These are phyloP conservation scores for Prunus mume DNA, from an alignment of 306 rosid species.

Conservation along the genomic window DNA sequence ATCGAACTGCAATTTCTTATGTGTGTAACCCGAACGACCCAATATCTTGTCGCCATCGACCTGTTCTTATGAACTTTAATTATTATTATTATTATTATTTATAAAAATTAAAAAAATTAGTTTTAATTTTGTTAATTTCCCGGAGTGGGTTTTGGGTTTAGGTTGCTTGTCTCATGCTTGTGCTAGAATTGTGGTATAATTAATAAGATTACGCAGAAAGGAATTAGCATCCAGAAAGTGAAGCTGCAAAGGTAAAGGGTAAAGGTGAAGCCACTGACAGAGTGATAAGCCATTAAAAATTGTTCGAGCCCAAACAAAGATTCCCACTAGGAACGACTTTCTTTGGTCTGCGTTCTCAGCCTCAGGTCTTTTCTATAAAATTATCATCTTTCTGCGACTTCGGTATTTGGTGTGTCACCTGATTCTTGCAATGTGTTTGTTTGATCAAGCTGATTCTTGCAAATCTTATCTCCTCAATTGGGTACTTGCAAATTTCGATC, in stretches of 20 bases:
- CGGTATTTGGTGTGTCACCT: not conserved
- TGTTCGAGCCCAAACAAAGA: slow-evolving; percentile 1
- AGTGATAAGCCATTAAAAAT: not conserved
- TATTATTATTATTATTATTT: not conserved
- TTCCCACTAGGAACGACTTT: not conserved
- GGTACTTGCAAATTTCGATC: not conserved
- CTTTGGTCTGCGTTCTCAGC: not conserved
- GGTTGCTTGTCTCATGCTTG: not conserved
- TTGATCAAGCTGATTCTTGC: too few relatives aligned
- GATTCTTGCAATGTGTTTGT: not conserved
- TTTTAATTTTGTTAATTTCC: not conserved
- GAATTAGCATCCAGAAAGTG: not conserved
- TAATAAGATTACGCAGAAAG: not conserved
- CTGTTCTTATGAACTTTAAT: too few relatives aligned
- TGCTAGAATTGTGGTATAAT: not conserved
- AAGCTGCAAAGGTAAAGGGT: not conserved
- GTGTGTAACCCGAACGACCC: too few relatives aligned
- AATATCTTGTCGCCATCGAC: too few relatives aligned
- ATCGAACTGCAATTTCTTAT: too few relatives aligned
- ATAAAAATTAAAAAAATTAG: not conserved
- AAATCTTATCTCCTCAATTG: not conserved
- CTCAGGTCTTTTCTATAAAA: not conserved
- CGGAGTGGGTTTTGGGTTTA: not conserved
- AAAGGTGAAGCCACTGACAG: not conserved
- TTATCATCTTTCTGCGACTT: not conserved